Conservation (phyloP, 164 flowering plant species). For the Vitis vinifera region DNA sequence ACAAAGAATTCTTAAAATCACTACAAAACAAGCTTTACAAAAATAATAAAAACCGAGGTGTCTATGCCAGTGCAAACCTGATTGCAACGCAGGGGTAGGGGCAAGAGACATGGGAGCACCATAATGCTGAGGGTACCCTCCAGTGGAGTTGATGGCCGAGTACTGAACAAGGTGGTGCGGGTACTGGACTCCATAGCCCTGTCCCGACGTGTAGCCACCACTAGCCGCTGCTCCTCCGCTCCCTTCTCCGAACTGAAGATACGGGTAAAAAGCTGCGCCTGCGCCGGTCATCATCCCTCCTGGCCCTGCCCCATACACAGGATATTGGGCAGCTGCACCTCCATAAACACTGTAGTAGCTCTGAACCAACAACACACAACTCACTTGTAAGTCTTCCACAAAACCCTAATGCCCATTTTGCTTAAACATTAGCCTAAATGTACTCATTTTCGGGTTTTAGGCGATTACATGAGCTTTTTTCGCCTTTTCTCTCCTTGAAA, state of each 20-base stretch:
- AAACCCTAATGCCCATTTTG: too few relatives aligned
- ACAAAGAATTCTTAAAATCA: too few relatives aligned
- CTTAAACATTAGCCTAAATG: too few relatives aligned
- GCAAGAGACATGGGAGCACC: slow-evolving; percentile 75
- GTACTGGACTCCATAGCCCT: slow-evolving; percentile 56
- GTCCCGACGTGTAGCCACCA: slow-evolving; percentile 34
- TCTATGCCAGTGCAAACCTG: slow-evolving; percentile 43
- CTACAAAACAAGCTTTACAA: not conserved
- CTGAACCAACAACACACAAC: slow-evolving; percentile 33
- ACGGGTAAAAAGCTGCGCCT: slow-evolving; percentile 59
- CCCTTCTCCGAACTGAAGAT: slow-evolving; percentile 63
- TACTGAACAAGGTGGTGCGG: slow-evolving; percentile 67
- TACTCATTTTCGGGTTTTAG: too few relatives aligned
- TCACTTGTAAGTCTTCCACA: not conserved
- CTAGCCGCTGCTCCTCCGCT: slow-evolving; percentile 21
- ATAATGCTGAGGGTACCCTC: slow-evolving; percentile 58
- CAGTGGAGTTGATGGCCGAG: slow-evolving; percentile 50
- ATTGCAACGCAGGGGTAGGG: slow-evolving; percentile 60
- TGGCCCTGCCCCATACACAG: slow-evolving; percentile 65
- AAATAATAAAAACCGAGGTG: not conserved
- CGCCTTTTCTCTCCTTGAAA: too few relatives aligned
- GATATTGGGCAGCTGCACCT: slow-evolving; percentile 65
- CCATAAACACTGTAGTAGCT: slow-evolving; percentile 77
- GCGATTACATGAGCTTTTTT: too few relatives aligned
- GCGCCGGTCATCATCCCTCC: slow-evolving; percentile 48